Percentiles rank a stretch among this genome's conserved stretches.
Conservation (phyloP, 768 basidiomycete genomes). For the Auriscalpium vulgare region DNA sequence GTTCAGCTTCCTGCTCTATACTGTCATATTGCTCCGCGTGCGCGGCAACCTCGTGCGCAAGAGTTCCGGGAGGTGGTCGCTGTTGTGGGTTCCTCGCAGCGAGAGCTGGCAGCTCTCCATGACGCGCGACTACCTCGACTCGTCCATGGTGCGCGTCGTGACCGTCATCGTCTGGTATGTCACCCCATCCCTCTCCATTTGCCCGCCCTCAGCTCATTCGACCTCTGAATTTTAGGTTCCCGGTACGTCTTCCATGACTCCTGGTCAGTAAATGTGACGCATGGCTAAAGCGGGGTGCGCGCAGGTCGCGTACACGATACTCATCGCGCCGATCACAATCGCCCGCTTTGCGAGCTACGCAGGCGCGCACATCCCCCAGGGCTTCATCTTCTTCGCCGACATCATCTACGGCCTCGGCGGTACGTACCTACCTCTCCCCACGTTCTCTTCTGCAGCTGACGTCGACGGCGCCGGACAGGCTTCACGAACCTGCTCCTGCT, state of each 20-base stretch:
- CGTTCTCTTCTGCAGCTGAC: background rate
- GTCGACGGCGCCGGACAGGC: conserved; percentile 10
- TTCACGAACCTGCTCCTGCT: conserved; percentile 26
- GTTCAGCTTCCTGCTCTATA: conserved; percentile 27
- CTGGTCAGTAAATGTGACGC: background rate
- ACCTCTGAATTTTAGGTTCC: conserved; percentile 13
- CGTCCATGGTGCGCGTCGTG: conserved; percentile 24
- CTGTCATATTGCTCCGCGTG: conserved; percentile 27
- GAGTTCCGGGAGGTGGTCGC: conserved; percentile 19
- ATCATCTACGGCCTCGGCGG: conserved; percentile 27
- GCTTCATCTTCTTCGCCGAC: conserved; percentile 25
- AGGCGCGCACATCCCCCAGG: conserved; percentile 21
- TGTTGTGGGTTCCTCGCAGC: conserved; percentile 24
- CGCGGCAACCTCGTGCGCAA: conserved; percentile 28
- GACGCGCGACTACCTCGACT: conserved; percentile 25
- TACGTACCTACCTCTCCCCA: conserved; percentile 2
- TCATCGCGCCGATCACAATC: conserved; percentile 27
- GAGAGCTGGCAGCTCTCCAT: conserved; percentile 27
- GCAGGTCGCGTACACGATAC: conserved; percentile 24
- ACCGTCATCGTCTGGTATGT: conserved; percentile 27
- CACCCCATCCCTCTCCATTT: background rate
- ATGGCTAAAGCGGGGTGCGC: background rate
- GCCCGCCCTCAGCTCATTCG: too few species aligned
- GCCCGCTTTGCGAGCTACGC: conserved; percentile 25
- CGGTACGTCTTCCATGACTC: conserved; percentile 10